Conservation (phyloP, 352 stramenopile genomes). For the Globisporangium yorkense region DNA sequence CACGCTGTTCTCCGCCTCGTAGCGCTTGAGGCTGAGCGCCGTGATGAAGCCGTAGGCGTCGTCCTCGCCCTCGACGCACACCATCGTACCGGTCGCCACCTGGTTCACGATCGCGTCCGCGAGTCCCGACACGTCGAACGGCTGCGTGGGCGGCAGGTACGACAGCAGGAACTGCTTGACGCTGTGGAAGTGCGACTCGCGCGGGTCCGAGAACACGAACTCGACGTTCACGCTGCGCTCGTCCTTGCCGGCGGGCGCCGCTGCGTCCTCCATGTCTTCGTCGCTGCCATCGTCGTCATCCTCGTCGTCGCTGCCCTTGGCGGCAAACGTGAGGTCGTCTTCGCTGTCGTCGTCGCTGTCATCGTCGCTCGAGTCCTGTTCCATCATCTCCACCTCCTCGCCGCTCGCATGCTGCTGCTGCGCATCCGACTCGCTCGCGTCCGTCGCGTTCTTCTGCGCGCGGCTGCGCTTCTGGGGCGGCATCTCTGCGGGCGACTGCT, state of each 20-base stretch:
- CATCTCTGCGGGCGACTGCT: slow-evolving; percentile 10
- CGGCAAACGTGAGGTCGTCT: slow-evolving; percentile 56
- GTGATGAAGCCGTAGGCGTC: slow-evolving; percentile 88
- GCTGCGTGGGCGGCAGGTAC: slow-evolving; percentile 68
- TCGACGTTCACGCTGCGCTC: slow-evolving; percentile 61
- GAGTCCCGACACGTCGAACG: slow-evolving; percentile 78
- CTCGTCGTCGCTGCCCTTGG: slow-evolving; percentile 24
- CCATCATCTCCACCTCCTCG: slow-evolving; percentile 43
- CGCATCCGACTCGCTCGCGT: slow-evolving; percentile 7
- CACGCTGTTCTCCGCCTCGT: slow-evolving; percentile 43
- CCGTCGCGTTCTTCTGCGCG: slow-evolving; percentile 12
- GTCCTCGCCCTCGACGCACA: slow-evolving; percentile 70
- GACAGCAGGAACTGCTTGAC: slow-evolving; percentile 80
- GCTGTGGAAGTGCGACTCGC: slow-evolving; percentile 79
- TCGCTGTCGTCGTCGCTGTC: slow-evolving; percentile 47
- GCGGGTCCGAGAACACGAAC: slow-evolving; percentile 81
- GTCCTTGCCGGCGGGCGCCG: slow-evolving; percentile 5
- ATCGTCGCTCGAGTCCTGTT: slow-evolving; percentile 33
- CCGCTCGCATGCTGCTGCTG: slow-evolving; percentile 11
- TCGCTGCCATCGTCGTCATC: slow-evolving; percentile 50
- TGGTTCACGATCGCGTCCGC: slow-evolving; percentile 72
- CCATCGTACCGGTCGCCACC: slow-evolving; percentile 70
- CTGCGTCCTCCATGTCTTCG: slow-evolving; percentile 34
- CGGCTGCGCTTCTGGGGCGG: slow-evolving; percentile 31
- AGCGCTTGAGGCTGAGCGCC: slow-evolving; percentile 55